Evolutionary conservation across 495 filamentous ascomycete genomes (phyloP).

Genomic region (Hamigera avellanea): DNA sequence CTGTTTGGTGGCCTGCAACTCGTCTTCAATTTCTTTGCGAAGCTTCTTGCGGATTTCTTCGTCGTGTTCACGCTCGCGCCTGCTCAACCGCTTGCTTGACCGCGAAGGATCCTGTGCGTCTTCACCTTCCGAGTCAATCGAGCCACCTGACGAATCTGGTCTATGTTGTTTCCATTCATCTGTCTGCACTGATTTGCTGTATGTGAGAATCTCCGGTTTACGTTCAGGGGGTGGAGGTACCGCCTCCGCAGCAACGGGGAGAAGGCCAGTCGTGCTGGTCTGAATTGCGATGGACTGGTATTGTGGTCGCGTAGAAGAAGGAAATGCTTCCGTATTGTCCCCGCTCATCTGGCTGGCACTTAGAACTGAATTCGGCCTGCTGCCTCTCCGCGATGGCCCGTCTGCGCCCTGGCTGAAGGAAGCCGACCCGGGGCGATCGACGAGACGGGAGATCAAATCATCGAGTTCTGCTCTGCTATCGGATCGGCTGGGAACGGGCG

Average conservation of each 20-base stretch:
- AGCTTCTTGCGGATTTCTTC: slow-evolving; percentile 81
- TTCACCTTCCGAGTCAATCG: slow-evolving; percentile 58
- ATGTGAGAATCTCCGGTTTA: slow-evolving; percentile 71
- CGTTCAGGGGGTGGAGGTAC: slow-evolving; percentile 55
- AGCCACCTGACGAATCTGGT: slow-evolving; percentile 36
- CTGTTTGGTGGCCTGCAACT: slow-evolving; percentile 59
- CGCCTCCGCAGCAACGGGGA: slow-evolving; percentile 59
- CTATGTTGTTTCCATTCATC: slow-evolving; percentile 24
- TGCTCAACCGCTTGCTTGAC: slow-evolving; percentile 54
- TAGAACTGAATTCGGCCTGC: slow-evolving; percentile 73
- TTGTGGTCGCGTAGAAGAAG: slow-evolving; percentile 23
- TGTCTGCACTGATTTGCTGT: slow-evolving; percentile 94
- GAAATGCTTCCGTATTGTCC: slow-evolving; percentile 46
- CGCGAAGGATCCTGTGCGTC: slow-evolving; percentile 36
- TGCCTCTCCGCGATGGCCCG: slow-evolving; percentile 55
- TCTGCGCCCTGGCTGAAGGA: slow-evolving; percentile 56
- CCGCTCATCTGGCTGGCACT: slow-evolving; percentile 64
- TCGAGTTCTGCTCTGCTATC: slow-evolving; percentile 75
- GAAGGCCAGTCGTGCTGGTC: slow-evolving; percentile 54
- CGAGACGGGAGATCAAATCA: slow-evolving; percentile 61
- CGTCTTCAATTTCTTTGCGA: slow-evolving; percentile 83
- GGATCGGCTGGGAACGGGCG: slow-evolving; percentile 55
- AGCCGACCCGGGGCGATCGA: slow-evolving; percentile 64
- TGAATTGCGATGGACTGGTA: slow-evolving; percentile 48
- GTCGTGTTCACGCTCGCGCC: slow-evolving; percentile 66